Percentiles rank a stretch among this genome's conserved stretches.
phyloP scores from a whole-genome alignment of 345 rosid species.

The Microcos paniculata region DNA sequence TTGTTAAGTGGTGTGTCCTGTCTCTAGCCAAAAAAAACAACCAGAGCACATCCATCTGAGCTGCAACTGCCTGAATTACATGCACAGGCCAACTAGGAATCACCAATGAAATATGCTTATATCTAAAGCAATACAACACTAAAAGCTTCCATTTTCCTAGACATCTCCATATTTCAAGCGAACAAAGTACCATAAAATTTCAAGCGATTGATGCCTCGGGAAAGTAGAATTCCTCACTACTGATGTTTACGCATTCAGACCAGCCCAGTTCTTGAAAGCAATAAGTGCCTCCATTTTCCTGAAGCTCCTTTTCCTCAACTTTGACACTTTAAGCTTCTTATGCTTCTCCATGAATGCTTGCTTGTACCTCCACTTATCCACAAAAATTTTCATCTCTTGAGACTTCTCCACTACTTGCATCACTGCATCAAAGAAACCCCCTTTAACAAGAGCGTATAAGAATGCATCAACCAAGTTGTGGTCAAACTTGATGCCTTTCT shows the following conservation, averaged over 20 bases:
- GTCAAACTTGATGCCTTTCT: constrained; percentile 55
- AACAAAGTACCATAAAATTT: background rate
- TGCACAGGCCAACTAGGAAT: background rate
- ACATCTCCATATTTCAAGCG: background rate
- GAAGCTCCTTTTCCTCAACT: constrained; percentile 77
- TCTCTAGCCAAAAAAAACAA: no score
- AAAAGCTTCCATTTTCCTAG: background rate
- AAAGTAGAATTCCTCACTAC: background rate
- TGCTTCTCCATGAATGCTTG: constrained; percentile 97
- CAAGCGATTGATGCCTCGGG: background rate
- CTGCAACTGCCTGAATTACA: background rate
- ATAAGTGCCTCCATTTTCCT: constrained; percentile 91
- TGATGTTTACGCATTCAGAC: constrained; percentile 60
- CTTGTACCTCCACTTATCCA: constrained; percentile 96
- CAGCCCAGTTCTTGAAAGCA: constrained; percentile 97
- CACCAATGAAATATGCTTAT: background rate
- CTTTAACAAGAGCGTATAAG: constrained; percentile 84
- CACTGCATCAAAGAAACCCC: constrained; percentile 93
- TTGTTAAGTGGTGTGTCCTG: no score
- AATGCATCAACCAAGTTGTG: constrained; percentile 82
- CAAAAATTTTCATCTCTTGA: constrained; percentile 85
- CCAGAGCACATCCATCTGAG: background rate
- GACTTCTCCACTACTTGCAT: constrained; percentile 96
- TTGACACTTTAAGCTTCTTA: constrained; percentile 85
- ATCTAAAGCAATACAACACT: background rate